Percentiles rank a stretch among this genome's conserved stretches.
Conservation (phyloP, 139 green algal species). For the Zygnema circumcarinatum region DNA sequence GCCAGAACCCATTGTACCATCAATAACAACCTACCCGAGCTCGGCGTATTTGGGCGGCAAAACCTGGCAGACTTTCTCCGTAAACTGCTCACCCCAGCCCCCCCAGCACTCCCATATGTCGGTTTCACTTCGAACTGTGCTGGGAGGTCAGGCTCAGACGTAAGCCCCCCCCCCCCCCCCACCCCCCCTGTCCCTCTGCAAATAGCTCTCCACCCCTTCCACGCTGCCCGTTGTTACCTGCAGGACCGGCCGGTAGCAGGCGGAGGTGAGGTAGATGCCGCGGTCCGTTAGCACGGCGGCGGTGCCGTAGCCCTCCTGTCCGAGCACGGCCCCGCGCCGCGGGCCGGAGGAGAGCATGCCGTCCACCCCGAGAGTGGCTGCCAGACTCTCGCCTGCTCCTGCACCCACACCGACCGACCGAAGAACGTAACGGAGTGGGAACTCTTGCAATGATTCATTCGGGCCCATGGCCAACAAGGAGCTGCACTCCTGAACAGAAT, state of each 20-base stretch:
- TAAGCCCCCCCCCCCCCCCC: no score
- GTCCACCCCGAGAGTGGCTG: slow-evolving; percentile 9
- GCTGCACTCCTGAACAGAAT: not conserved
- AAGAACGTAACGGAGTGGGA: no score
- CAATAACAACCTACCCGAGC: slow-evolving; percentile 8
- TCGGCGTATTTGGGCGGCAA: slow-evolving; percentile 29
- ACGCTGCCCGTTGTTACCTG: not conserved
- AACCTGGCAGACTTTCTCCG: slow-evolving; percentile 27
- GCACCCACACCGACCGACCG: slow-evolving; percentile 13
- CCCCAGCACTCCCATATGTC: no score
- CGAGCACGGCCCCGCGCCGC: slow-evolving; percentile 7
- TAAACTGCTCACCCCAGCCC: no score
- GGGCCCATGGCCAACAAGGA: not conserved
- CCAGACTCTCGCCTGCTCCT: slow-evolving; percentile 11
- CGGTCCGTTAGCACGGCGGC: slow-evolving; percentile 33
- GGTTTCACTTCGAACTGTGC: no score
- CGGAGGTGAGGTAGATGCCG: slow-evolving; percentile 53
- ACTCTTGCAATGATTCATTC: no score
- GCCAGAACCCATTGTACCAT: no score
- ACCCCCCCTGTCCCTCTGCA: no score
- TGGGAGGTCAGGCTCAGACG: no score
- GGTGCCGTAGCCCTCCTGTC: slow-evolving; percentile 48
- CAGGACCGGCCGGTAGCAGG: slow-evolving; percentile 39
- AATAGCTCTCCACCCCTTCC: no score
- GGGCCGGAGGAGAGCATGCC: not conserved